phyloP scores from a whole-genome alignment of 768 basidiomycete genomes.

The Mycena albidolilacea region DNA sequence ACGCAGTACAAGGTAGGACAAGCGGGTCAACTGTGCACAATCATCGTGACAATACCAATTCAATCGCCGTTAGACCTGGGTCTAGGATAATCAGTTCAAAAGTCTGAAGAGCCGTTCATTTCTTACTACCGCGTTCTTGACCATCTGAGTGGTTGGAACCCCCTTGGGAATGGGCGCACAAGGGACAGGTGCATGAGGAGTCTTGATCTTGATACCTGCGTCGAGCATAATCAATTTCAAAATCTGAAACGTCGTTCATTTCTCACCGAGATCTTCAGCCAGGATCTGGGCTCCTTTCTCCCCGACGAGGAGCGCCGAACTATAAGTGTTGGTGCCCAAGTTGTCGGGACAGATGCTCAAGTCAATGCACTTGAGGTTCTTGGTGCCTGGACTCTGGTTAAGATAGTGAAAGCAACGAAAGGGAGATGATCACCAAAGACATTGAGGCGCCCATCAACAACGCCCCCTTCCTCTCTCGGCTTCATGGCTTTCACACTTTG shows the following conservation, averaged over 20 bases:
- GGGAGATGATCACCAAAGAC: constrained; percentile 60
- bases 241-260: too few species aligned
- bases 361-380: constrained; percentile 78
- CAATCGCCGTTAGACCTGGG: too few species aligned
- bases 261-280: constrained; percentile 73
- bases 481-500: constrained; percentile 67
- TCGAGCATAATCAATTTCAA: constrained; percentile 3
- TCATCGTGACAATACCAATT: too few species aligned
- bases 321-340: constrained; percentile 77
- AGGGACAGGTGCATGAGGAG: constrained; percentile 78
- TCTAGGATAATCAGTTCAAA: too few species aligned
- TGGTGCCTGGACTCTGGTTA: constrained; percentile 54
- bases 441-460: constrained; percentile 74
- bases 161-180: constrained; percentile 74
- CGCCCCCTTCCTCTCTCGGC: constrained; percentile 77
- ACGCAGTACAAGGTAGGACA: too few species aligned
- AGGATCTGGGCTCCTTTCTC: constrained; percentile 78
- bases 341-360: constrained; percentile 83
- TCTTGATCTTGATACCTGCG: constrained; percentile 71
- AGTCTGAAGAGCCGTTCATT: too few species aligned
- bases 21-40: too few species aligned
- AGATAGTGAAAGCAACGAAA: background rate
- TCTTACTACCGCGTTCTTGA: constrained; percentile 18
- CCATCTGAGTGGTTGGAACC: constrained; percentile 62
- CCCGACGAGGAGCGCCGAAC: constrained; percentile 76